Percentiles rank a stretch among this genome's conserved stretches.
phyloP scores from a whole-genome alignment of 768 basidiomycete genomes.

The Xerocomellus intermedius region DNA sequence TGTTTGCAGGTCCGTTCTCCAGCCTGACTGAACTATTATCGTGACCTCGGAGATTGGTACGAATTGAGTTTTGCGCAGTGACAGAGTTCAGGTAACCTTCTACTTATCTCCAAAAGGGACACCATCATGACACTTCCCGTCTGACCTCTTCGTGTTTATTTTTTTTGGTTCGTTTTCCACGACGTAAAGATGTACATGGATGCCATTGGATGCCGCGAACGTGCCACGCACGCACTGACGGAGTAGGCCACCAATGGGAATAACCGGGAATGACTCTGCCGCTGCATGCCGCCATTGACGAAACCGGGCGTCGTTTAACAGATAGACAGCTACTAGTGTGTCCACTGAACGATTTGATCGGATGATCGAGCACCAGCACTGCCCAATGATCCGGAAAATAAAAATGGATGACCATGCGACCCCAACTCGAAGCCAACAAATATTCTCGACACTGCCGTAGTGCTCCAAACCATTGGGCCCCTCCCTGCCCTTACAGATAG shows the following conservation, averaged over 20 bases:
- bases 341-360: slow-evolving; percentile 2
- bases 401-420: slow-evolving; percentile 16
- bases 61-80: slow-evolving; percentile 24
- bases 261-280: not conserved
- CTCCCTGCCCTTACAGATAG: not conserved
- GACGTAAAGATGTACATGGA: slow-evolving; percentile 24
- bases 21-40: slow-evolving; percentile 13
- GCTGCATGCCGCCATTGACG: slow-evolving; percentile 1
- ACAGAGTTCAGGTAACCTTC: slow-evolving; percentile 11
- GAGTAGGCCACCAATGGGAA: slow-evolving; percentile 6
- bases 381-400: not conserved
- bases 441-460: slow-evolving; percentile 23
- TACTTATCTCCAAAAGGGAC: slow-evolving; percentile 24
- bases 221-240: not conserved
- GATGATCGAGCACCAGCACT: slow-evolving; percentile 7
- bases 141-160: slow-evolving; percentile 1
- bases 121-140: slow-evolving; percentile 11
- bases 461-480: not conserved
- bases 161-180: slow-evolving; percentile 5
- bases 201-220: not conserved
- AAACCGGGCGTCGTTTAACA: not conserved
- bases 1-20: slow-evolving; percentile 19
- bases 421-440: not conserved
- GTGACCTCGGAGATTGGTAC: slow-evolving; percentile 23
- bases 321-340: not conserved